Base-by-base conservation (phyloP, 2,329 filamentous ascomycete genomes). In the Nothophoma quercina region DNA sequence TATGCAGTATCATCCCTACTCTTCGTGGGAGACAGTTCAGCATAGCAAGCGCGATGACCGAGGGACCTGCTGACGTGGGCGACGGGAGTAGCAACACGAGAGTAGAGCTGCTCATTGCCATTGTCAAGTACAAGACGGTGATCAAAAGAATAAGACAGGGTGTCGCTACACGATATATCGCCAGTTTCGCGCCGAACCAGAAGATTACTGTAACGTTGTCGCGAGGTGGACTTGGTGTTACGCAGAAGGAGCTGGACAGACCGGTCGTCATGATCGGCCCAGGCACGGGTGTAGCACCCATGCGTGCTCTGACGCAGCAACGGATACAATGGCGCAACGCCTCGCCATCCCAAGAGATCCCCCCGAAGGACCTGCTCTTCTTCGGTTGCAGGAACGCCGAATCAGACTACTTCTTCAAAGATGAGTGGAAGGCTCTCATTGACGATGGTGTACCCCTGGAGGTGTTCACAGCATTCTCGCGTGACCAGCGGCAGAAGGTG, bases 11-110 rank as follows among this genome's bases (percentile, higher is more conserved):
- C 13, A 87, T 99, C 47, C 95, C 95, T 0, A 67, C 87, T 3
- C 88, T 98, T 38, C 87, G 91, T n/a, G 89, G 88, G n/a, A 84
- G 95, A 5, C 90, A 96, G 64, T 99, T 96, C 71, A 97, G 93
- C 73, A 93, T 98, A 55, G 91, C 91, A 26, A 95, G 89, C 58
- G 88, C 89, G 6, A 87, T 86, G 5, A 55, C 56, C 2, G 46
- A 38, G 7, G 8, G 8, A 2, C 13, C 25, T 4, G n/a, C 19
- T 10, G 41, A 55, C 16, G 46, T 51, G 10, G 28, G 18, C 0
- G 36, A 58, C 9, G 8, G 30, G 16, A 33, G 18, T 2, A n/a
- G 3, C 4, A 62, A 69, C 5, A 83, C 82, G 1, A 76, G 77
- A 12, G 78, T 96, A 18, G 88, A 96, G 47, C 79, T 97, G 3